Evolutionary conservation across 192 early-diverging fungal species (phyloP).

Genomic region (Gonapodya sp.): DNA sequence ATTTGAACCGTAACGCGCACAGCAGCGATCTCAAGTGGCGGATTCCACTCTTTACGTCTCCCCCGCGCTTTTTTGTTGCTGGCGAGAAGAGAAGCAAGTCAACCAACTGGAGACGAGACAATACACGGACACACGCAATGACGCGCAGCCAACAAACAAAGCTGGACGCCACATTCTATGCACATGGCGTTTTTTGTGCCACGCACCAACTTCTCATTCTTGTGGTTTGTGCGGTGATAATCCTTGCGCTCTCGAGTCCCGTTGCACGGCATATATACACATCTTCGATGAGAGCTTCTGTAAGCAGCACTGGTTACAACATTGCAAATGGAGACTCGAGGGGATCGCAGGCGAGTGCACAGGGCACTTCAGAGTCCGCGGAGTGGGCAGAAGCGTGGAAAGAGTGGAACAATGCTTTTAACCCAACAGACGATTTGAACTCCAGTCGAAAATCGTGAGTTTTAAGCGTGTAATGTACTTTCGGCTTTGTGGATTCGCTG

Average conservation of each 20-base stretch:
- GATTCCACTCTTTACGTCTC: no score
- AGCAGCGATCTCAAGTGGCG: no score
- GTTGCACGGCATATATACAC: conserved; percentile 27
- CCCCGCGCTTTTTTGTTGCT: no score
- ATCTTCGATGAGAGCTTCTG: conserved; percentile 20
- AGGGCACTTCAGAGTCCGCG: background rate
- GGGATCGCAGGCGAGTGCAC: conserved; percentile 28
- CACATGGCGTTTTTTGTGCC: conserved; percentile 53
- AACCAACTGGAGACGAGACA: no score
- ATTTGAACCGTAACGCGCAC: no score
- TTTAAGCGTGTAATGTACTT: background rate
- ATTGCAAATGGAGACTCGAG: conserved; percentile 24
- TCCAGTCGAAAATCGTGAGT: background rate
- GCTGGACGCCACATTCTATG: conserved; percentile 30
- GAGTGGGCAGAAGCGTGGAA: background rate
- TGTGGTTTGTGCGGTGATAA: conserved; percentile 37
- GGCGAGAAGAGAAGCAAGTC: no score
- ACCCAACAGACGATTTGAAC: background rate
- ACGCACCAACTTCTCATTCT: conserved; percentile 47
- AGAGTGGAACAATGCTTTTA: background rate
- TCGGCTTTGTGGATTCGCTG: no score
- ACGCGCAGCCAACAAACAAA: background rate
- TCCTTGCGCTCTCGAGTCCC: conserved; percentile 46
- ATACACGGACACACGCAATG: no score
- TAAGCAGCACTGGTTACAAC: conserved; percentile 25